phyloP scores from a whole-genome alignment of 2,329 filamentous ascomycete genomes.

The Aspergillus flavus region DNA sequence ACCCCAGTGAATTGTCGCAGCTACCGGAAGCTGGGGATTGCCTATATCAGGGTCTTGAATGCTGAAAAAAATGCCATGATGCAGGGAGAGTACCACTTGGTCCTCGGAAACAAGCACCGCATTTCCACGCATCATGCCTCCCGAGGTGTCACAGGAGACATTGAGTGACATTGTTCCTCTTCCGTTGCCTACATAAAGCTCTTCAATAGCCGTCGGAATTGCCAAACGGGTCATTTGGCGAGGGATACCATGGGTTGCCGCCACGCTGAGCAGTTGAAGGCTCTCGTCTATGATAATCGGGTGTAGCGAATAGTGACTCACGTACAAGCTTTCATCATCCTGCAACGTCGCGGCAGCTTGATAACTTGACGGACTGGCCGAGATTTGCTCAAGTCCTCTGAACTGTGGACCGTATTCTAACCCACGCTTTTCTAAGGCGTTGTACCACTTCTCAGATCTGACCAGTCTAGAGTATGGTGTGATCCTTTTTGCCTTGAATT shows the following conservation, averaged over 20 bases:
- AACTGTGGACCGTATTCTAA: conserved; percentile 21
- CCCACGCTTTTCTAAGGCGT: conserved; percentile 13
- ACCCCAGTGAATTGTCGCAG: conserved; percentile 4
- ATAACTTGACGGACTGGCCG: conserved; percentile 11
- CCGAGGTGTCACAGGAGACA: conserved; percentile 8
- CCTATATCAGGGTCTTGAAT: conserved; percentile 11
- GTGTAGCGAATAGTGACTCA: conserved; percentile 23
- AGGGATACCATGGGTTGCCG: conserved; percentile 22
- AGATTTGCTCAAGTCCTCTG: conserved; percentile 15
- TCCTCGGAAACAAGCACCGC: background rate
- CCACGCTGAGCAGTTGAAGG: conserved; percentile 25
- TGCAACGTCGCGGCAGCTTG: conserved; percentile 7
- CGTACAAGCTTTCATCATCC: conserved; percentile 1
- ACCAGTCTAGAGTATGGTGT: conserved; percentile 4
- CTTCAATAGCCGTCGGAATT: conserved; percentile 26
- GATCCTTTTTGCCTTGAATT: background rate
- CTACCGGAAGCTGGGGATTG: background rate
- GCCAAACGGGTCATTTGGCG: conserved; percentile 17
- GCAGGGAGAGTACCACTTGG: conserved; percentile 3
- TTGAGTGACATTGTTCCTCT: conserved; percentile 7
- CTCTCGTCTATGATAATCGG: conserved; percentile 25
- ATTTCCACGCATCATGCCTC: conserved; percentile 12
- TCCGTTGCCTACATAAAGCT: conserved; percentile 19
- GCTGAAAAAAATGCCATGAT: conserved; percentile 10
- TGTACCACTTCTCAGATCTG: conserved; percentile 11